These are phyloP conservation scores for Hanseniaspora hatyaiensis DNA, from an alignment of 805 yeast genomes.

Conservation along the genomic window DNA sequence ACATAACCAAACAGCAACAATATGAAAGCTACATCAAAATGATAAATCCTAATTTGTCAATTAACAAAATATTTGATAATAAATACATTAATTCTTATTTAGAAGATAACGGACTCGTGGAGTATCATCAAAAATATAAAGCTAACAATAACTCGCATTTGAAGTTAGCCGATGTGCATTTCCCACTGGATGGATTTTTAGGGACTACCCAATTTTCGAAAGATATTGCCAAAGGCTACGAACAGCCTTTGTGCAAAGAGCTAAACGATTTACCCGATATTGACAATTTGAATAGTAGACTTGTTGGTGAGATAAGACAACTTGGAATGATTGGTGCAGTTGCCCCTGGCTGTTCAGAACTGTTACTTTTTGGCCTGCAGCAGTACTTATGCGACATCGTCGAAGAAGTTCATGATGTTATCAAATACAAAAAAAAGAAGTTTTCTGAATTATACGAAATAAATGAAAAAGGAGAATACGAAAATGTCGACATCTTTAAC, in stretches of 20 bases:
- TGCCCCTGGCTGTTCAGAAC: slow-evolving; percentile 66
- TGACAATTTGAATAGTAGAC: slow-evolving; percentile 51
- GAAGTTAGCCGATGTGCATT: slow-evolving; percentile 8
- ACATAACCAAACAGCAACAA: slow-evolving; percentile 11
- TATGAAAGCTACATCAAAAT: slow-evolving; percentile 7
- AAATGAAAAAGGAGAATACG: slow-evolving; percentile 26
- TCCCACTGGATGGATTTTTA: slow-evolving; percentile 13
- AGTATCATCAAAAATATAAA: slow-evolving; percentile 16
- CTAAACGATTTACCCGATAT: slow-evolving; percentile 72
- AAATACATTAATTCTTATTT: slow-evolving; percentile 13
- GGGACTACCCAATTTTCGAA: slow-evolving; percentile 64
- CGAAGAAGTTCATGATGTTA: slow-evolving; percentile 63
- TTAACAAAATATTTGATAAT: slow-evolving; percentile 4
- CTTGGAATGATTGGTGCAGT: slow-evolving; percentile 76
- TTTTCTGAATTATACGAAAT: slow-evolving; percentile 30
- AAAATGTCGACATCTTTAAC: slow-evolving; percentile 16
- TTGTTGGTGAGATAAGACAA: slow-evolving; percentile 77
- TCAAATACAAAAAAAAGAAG: slow-evolving; percentile 46
- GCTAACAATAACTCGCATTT: slow-evolving; percentile 2
- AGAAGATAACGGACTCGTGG: slow-evolving; percentile 9
- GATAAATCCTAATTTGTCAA: slow-evolving; percentile 7
- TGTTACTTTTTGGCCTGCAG: slow-evolving; percentile 71
- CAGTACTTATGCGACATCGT: slow-evolving; percentile 61
- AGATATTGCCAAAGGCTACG: slow-evolving; percentile 76
- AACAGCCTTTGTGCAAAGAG: slow-evolving; percentile 69